Percentiles rank a stretch among this genome's conserved stretches.
These are phyloP conservation scores for Oryza officinalis DNA, from an alignment of 176 grass and related monocot species.

Conservation along the genomic window DNA sequence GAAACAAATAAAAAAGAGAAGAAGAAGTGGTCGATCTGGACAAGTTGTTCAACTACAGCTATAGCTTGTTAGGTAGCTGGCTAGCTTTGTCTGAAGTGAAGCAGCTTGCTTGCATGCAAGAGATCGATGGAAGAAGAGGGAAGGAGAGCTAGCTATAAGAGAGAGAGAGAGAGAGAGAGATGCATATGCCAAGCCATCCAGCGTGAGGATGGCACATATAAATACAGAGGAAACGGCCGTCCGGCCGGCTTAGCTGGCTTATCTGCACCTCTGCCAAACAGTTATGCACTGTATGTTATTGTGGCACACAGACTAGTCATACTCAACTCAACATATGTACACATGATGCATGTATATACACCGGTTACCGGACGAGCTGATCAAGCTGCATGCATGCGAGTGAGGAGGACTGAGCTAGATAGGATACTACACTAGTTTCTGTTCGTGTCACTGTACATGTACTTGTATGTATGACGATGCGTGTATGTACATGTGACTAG, in stretches of 20 bases:
- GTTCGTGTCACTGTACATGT: background rate
- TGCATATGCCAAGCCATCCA: background rate
- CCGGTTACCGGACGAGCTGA: no score
- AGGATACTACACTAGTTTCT: no score
- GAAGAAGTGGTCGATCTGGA: background rate
- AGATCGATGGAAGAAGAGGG: background rate
- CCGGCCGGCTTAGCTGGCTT: background rate
- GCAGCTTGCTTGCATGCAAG: background rate
- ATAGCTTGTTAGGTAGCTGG: background rate
- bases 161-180: background rate
- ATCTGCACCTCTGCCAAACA: background rate
- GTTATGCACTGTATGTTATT: background rate
- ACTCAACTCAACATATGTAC: background rate
- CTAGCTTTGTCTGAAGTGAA: background rate
- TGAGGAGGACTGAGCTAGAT: no score
- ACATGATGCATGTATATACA: background rate
- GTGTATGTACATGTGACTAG: background rate
- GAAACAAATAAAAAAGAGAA: background rate
- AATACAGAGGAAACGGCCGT: background rate
- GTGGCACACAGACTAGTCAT: background rate
- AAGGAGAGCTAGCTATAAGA: background rate
- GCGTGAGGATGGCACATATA: background rate
- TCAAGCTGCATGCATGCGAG: no score
- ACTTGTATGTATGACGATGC: background rate
- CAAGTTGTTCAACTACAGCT: background rate